Conservation (phyloP, 2,329 filamentous ascomycete genomes). For the Juglanconis oblonga region DNA sequence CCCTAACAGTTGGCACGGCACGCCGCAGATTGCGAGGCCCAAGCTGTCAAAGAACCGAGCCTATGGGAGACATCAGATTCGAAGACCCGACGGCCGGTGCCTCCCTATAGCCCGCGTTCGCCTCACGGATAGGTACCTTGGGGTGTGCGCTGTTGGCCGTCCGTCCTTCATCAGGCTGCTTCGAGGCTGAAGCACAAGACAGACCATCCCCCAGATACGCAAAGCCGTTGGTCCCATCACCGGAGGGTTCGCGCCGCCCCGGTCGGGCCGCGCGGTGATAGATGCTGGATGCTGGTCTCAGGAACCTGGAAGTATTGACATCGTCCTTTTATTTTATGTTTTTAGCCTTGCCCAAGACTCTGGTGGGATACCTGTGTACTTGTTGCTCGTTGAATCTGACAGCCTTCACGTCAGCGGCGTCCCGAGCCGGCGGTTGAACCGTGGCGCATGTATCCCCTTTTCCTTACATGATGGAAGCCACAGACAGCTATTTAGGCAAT, state of each 20-base stretch:
- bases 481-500: neutral
- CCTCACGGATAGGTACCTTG: conserved; percentile 1
- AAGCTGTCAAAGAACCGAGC: neutral
- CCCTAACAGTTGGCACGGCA: conserved; percentile 1
- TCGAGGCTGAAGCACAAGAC: neutral
- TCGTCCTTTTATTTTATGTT: no score
- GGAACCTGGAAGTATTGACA: no score
- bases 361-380: no score
- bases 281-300: no score
- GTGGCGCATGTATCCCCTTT: neutral
- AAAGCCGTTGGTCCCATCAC: neutral
- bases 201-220: neutral
- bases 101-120: conserved; percentile 1
- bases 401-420: neutral
- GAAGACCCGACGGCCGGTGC: neutral
- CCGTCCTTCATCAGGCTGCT: neutral
- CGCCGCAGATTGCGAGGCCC: neutral
- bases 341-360: no score
- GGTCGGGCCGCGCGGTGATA: neutral
- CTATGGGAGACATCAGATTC: neutral
- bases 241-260: conserved; percentile 2
- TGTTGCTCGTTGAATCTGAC: neutral
- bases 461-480: neutral
- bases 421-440: neutral
- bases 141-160: neutral